These are phyloP conservation scores for Orychophragmus violaceus DNA, from an alignment of 345 rosid genomes.

Conservation along the genomic window DNA sequence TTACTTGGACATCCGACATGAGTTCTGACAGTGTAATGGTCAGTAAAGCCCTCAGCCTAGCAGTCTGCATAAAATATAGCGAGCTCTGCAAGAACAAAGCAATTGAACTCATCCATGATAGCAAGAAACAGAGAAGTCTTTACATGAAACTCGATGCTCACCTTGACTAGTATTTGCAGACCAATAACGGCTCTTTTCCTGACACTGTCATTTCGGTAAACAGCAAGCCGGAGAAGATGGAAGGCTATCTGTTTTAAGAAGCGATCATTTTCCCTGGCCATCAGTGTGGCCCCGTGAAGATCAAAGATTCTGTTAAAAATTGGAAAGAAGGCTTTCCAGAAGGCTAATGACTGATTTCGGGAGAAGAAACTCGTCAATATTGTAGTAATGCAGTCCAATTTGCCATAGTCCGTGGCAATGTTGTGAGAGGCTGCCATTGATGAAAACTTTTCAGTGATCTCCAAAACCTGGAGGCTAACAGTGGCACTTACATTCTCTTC, in stretches of 20 bases:
- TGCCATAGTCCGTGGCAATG: constrained; percentile 95
- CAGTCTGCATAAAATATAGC: constrained; percentile 84
- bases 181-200: constrained; percentile 94
- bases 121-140: constrained; percentile 14
- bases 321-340: constrained; percentile 86
- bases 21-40: constrained; percentile 94
- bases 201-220: constrained; percentile 88
- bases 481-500: constrained; percentile 98
- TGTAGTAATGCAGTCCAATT: constrained; percentile 91
- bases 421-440: constrained; percentile 77
- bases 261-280: constrained; percentile 99
- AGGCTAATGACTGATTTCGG: constrained; percentile 83
- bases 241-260: constrained; percentile 96
- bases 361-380: constrained; percentile 84
- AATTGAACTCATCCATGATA: background rate
- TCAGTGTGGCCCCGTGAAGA: constrained; percentile 92
- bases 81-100: constrained; percentile 72
- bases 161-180: constrained; percentile 90
- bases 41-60: constrained; percentile 91
- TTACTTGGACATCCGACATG: constrained; percentile 95
- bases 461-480: constrained; percentile 97
- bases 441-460: constrained; percentile 83
- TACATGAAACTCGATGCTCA: constrained; percentile 34
- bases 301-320: constrained; percentile 71
- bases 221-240: constrained; percentile 93